Evolutionary conservation across 495 filamentous ascomycete genomes (phyloP).

Genomic region (Lophium mytilinum): DNA sequence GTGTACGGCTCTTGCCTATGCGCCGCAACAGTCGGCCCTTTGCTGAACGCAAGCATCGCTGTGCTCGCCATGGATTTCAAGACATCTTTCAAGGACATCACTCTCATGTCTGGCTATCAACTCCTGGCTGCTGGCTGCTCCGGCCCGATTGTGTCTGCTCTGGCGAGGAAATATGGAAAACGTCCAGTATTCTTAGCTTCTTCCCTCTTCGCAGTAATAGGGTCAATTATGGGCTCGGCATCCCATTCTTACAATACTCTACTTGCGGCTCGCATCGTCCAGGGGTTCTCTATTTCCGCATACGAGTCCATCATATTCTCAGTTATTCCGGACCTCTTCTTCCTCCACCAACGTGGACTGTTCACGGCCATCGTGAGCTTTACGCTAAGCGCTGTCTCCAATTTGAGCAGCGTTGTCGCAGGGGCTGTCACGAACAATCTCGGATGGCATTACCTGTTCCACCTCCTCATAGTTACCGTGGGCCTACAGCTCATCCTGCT

Average conservation of each 20-base stretch:
- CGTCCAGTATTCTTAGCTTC: conserved; percentile 10
- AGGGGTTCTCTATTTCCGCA: too few relatives aligned
- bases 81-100: background rate
- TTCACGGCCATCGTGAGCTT: too few relatives aligned
- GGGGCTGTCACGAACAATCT: conserved; percentile 22
- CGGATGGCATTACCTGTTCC: conserved; percentile 26
- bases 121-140: too few relatives aligned
- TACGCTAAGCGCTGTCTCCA: conserved; percentile 21
- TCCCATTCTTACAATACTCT: conserved; percentile 18
- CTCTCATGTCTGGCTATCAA: background rate
- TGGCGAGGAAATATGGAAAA: conserved; percentile 21
- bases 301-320: too few relatives aligned
- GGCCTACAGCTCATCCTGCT: conserved; percentile 12
- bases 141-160: conserved; percentile 15
- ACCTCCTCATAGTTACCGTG: conserved; percentile 21
- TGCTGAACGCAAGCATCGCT: background rate
- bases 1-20: background rate
- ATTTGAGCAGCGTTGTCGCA: conserved; percentile 18
- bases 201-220: conserved; percentile 13
- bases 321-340: too few relatives aligned
- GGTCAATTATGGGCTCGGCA: conserved; percentile 15
- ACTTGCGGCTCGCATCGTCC: too few relatives aligned
- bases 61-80: background rate
- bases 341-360: too few relatives aligned
- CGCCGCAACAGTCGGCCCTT: background rate